Evolutionary conservation across 495 filamentous ascomycete genomes (phyloP).

Genomic region (Neurospora hispaniola): DNA sequence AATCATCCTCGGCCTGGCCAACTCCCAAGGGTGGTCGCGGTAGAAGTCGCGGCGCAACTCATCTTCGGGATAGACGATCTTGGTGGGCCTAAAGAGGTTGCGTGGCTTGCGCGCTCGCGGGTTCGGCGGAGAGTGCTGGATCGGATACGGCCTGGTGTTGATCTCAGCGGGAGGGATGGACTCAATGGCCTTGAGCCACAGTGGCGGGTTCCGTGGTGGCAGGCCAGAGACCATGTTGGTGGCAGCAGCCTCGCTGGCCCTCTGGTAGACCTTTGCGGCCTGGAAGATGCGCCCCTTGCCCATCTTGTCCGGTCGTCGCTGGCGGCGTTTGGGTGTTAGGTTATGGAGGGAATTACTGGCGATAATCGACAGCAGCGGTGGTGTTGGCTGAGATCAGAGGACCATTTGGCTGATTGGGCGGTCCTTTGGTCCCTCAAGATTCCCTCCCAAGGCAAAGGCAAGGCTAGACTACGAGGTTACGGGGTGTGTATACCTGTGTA

Average conservation of each 20-base stretch:
- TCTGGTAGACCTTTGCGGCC: slow-evolving; percentile 61
- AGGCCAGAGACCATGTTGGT: slow-evolving; percentile 25
- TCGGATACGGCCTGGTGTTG: slow-evolving; percentile 55
- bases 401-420: neutral
- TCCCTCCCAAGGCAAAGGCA: neutral
- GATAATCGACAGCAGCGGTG: neutral
- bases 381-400: neutral
- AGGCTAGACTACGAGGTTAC: neutral
- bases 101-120: slow-evolving; percentile 48
- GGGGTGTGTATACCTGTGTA: neutral
- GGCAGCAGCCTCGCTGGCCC: slow-evolving; percentile 47
- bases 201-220: slow-evolving; percentile 37
- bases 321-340: neutral
- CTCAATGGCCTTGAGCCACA: slow-evolving; percentile 67
- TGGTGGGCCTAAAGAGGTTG: slow-evolving; percentile 67
- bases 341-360: neutral
- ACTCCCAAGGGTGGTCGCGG: slow-evolving; percentile 92
- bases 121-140: slow-evolving; percentile 45
- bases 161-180: slow-evolving; percentile 72
- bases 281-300: slow-evolving; percentile 49
- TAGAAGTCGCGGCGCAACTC: slow-evolving; percentile 70
- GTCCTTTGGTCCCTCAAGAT: neutral
- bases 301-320: slow-evolving; percentile 8
- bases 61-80: slow-evolving; percentile 79
- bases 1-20: slow-evolving; percentile 77